A percentile compares a stretch with the other conserved stretches of the same genome.
phyloP scores from a whole-genome alignment of 1,139 yeast species.

The Geotrichum phurueaensis region DNA sequence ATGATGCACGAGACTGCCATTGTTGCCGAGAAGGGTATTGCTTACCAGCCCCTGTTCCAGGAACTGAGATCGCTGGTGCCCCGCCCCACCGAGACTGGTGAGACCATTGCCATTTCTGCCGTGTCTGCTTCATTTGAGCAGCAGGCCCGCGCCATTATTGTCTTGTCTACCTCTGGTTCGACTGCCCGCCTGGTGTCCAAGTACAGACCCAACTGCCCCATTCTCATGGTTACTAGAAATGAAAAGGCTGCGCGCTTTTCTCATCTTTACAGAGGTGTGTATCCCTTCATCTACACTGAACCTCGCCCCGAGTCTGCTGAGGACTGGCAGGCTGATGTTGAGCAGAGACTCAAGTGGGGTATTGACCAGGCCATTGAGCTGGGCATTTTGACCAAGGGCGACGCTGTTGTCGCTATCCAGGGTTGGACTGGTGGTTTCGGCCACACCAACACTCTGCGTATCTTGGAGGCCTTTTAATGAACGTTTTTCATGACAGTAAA shows the following conservation, averaged over 20 bases:
- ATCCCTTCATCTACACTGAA: constrained; percentile 81
- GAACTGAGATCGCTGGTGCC: constrained; percentile 82
- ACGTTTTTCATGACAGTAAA: neutral
- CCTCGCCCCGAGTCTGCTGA: constrained; percentile 48
- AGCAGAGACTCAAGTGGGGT: constrained; percentile 90
- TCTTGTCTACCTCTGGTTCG: constrained; percentile 87
- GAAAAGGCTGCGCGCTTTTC: constrained; percentile 87
- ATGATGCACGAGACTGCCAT: constrained; percentile 98
- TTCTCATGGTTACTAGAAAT: constrained; percentile 97
- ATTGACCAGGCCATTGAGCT: constrained; percentile 82
- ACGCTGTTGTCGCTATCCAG: constrained; percentile 88
- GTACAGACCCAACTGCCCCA: constrained; percentile 96
- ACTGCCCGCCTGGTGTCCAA: constrained; percentile 95
- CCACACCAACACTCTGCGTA: constrained; percentile 96
- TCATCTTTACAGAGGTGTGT: constrained; percentile 97
- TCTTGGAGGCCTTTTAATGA: constrained; percentile 30
- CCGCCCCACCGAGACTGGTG: constrained; percentile 89
- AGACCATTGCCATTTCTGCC: constrained; percentile 96
- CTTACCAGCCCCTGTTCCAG: constrained; percentile 79
- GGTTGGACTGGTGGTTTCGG: constrained; percentile 99
- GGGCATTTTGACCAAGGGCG: constrained; percentile 83
- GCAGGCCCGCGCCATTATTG: constrained; percentile 93
- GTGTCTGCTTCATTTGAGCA: constrained; percentile 96
- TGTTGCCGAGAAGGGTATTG: constrained; percentile 95
- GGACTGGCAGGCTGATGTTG: constrained; percentile 96